A percentile compares a stretch with the other conserved stretches of the same genome.
Conservation (phyloP, 2,329 filamentous ascomycete species). For the Waltergamsia citrina region DNA sequence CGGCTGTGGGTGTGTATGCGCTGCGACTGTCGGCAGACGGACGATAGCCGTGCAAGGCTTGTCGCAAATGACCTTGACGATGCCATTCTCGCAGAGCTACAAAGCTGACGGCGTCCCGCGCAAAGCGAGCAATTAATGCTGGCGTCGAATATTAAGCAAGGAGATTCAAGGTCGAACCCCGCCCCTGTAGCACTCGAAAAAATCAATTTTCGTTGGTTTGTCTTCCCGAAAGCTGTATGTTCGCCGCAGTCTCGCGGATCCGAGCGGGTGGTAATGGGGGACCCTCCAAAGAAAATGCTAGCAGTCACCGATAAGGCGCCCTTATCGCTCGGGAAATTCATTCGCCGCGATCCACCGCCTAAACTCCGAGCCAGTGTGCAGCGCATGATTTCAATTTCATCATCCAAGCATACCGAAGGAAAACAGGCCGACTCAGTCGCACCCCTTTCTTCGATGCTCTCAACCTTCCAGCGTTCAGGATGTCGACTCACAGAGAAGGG, state of each 20-base stretch:
- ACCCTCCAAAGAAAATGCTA: slow-evolving; percentile 12
- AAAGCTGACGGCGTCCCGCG: too few relatives aligned
- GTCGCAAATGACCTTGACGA: slow-evolving; percentile 19
- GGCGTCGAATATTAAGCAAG: too few relatives aligned
- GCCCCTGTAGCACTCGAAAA: too few relatives aligned
- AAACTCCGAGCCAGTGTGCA: slow-evolving; percentile 1
- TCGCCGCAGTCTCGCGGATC: slow-evolving; percentile 18
- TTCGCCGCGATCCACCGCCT: slow-evolving; percentile 17
- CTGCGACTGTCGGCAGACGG: slow-evolving; percentile 17
- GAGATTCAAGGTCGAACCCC: too few relatives aligned
- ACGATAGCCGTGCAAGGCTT: slow-evolving; percentile 21
- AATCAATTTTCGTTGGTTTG: too few relatives aligned
- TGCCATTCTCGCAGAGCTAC: not conserved
- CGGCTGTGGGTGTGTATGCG: slow-evolving; percentile 10
- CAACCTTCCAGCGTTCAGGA: slow-evolving; percentile 18
- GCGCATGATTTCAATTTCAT: slow-evolving; percentile 8
- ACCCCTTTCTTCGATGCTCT: slow-evolving; percentile 15
- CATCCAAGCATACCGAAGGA: slow-evolving; percentile 7
- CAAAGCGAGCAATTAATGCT: too few relatives aligned
- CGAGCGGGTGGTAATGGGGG: slow-evolving; percentile 17
- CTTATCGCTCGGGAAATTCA: slow-evolving; percentile 23
- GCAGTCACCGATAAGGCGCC: slow-evolving; percentile 14
- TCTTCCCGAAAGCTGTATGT: too few relatives aligned
- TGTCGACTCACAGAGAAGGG: slow-evolving; percentile 34
- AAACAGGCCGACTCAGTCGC: slow-evolving; percentile 5